phyloP scores from a whole-genome alignment of 208 protist genomes.

The Leishmania braziliensis region DNA sequence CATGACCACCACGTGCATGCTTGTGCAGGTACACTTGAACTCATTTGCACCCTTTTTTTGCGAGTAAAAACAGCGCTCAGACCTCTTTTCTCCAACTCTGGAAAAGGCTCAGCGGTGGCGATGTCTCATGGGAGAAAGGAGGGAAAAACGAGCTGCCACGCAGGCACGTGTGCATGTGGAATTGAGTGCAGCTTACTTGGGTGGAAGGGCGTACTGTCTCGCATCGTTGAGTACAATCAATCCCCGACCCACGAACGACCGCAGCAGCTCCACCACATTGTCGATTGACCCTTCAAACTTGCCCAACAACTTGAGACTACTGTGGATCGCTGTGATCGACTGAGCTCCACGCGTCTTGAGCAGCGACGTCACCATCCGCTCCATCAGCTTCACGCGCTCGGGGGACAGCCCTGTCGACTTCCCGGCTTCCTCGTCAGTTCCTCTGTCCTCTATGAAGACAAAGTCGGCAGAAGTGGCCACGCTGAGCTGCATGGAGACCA shows the following conservation, averaged over 20 bases:
- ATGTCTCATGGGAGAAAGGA: background rate
- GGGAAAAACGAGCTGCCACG: no score
- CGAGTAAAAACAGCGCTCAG: no score
- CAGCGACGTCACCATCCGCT: slow-evolving; percentile 71
- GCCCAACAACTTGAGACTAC: slow-evolving; percentile 84
- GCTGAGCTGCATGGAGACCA: slow-evolving; percentile 45
- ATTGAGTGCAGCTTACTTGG: slow-evolving; percentile 14
- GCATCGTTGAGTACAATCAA: slow-evolving; percentile 58
- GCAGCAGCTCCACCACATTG: slow-evolving; percentile 70
- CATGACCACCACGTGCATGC: background rate
- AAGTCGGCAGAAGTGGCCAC: slow-evolving; percentile 28
- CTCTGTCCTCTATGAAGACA: slow-evolving; percentile 33
- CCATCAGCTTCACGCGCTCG: slow-evolving; percentile 71
- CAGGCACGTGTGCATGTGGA: background rate
- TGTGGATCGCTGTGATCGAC: slow-evolving; percentile 71
- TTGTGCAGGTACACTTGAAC: background rate
- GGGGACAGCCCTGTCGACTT: slow-evolving; percentile 47
- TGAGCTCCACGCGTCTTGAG: slow-evolving; percentile 63
- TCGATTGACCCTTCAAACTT: slow-evolving; percentile 56
- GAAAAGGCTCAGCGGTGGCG: background rate
- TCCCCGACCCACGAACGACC: slow-evolving; percentile 60
- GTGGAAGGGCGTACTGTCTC: slow-evolving; percentile 59
- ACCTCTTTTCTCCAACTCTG: background rate
- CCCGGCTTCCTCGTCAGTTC: slow-evolving; percentile 41
- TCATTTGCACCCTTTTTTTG: background rate